These are phyloP conservation scores for Ganoderma lingzhi DNA, from an alignment of 1,284 basidiomycete genomes.

Conservation along the genomic window DNA sequence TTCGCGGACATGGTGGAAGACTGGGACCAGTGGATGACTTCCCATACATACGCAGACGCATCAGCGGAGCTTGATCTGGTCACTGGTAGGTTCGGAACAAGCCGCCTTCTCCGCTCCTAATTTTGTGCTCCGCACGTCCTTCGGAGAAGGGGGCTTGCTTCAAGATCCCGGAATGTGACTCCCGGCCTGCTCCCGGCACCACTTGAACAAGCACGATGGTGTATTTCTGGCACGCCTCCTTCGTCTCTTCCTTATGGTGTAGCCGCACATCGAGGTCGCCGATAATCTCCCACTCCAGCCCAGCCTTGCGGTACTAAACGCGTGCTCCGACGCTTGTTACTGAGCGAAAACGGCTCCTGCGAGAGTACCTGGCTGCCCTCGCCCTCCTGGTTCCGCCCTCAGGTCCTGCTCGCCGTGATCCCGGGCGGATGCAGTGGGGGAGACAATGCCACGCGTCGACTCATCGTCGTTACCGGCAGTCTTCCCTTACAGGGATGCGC, in stretches of 20 bases:
- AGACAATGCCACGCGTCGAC: slow-evolving; percentile 70
- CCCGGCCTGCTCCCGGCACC: no score
- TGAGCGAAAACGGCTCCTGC: slow-evolving; percentile 87
- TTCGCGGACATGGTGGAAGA: no score
- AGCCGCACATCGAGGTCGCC: slow-evolving; percentile 93
- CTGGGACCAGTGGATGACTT: no score
- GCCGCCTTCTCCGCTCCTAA: no score
- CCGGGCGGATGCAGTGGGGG: slow-evolving; percentile 36
- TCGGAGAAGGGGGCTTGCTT: no score
- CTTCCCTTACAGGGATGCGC: slow-evolving; percentile 25
- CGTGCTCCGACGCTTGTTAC: slow-evolving; percentile 97
- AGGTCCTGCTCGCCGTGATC: slow-evolving; percentile 23
- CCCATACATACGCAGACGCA: no score
- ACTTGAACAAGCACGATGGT: slow-evolving; percentile 41
- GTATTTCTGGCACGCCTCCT: slow-evolving; percentile 96
- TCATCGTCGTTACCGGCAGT: slow-evolving; percentile 64
- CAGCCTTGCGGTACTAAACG: slow-evolving; percentile 96
- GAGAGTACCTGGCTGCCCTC: slow-evolving; percentile 45
- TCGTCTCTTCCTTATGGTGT: slow-evolving; percentile 97
- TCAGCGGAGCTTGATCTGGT: no score
- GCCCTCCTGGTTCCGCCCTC: slow-evolving; percentile 46
- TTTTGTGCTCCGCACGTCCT: no score
- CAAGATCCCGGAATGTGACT: no score
- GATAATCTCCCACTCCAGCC: slow-evolving; percentile 97
- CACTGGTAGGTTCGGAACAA: no score